Conservation (phyloP, 2,329 filamentous ascomycete species). For the Nigrospora oryzae region DNA sequence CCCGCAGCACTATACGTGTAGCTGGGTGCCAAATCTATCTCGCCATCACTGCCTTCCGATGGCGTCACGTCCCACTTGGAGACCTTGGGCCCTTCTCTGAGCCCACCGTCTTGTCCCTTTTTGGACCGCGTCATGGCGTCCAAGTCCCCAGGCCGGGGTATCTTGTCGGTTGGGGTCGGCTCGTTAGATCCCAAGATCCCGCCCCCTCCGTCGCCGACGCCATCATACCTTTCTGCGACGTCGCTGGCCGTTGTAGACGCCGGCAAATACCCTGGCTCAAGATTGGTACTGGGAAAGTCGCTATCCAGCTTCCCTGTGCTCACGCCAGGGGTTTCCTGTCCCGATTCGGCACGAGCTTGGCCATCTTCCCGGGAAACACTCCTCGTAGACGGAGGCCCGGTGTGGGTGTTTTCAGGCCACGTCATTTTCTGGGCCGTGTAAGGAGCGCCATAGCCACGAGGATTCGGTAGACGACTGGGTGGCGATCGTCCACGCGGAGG, state of each 20-base stretch:
- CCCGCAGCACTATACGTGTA: not conserved
- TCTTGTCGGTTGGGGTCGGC: too few species aligned
- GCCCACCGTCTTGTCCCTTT: not conserved
- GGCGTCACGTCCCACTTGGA: not conserved
- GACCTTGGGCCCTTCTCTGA: not conserved
- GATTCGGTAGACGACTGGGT: conserved; percentile 39
- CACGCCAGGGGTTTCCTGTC: not conserved
- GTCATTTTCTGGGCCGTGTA: conserved; percentile 8
- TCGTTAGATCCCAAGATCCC: too few species aligned
- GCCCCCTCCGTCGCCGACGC: too few species aligned
- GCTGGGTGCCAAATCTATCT: not conserved
- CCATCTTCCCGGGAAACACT: conserved; percentile 8
- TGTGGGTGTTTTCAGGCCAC: conserved; percentile 10
- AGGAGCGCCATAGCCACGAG: conserved; percentile 26
- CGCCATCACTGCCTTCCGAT: not conserved
- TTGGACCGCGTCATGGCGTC: conserved; percentile 6
- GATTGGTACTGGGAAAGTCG: not conserved
- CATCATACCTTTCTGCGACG: too few species aligned
- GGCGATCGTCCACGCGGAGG: conserved; percentile 44
- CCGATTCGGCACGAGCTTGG: not conserved
- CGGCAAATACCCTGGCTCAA: not conserved
- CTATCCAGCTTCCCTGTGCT: conserved; percentile 4
- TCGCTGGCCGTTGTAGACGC: too few species aligned
- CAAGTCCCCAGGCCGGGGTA: too few species aligned
- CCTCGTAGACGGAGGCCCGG: conserved; percentile 6